phyloP scores from a whole-genome alignment of 192 early-diverging fungal species.

The Rhizoclosmatium globosum region DNA sequence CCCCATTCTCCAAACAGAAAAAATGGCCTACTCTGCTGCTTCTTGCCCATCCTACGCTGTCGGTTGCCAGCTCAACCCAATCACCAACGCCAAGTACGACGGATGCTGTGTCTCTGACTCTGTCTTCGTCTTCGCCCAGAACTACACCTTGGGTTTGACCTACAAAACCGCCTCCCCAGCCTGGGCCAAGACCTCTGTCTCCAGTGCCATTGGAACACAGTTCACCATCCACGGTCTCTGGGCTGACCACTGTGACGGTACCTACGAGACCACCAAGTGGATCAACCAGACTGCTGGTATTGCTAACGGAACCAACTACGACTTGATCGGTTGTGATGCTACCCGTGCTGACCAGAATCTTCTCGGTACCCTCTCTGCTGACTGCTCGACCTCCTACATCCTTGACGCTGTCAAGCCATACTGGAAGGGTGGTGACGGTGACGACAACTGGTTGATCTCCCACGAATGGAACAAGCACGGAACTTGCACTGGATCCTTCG shows the following conservation, averaged over 20 bases:
- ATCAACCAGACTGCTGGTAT: neutral
- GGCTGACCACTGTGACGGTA: slow-evolving; percentile 74
- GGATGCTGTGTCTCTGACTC: slow-evolving; percentile 67
- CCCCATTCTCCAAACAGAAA: neutral
- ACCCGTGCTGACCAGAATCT: slow-evolving; percentile 59
- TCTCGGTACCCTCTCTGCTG: slow-evolving; percentile 32
- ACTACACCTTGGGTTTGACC: slow-evolving; percentile 63
- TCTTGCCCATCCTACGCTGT: slow-evolving; percentile 20
- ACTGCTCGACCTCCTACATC: slow-evolving; percentile 27
- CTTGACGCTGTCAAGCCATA: slow-evolving; percentile 62
- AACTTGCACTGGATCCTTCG: slow-evolving; percentile 74
- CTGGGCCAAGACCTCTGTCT: slow-evolving; percentile 28
- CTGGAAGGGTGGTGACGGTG: slow-evolving; percentile 76
- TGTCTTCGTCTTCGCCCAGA: slow-evolving; percentile 60
- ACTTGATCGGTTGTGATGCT: slow-evolving; percentile 64
- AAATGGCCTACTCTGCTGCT: slow-evolving; percentile 11
- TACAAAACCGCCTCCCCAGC: slow-evolving; percentile 32
- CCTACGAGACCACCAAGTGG: slow-evolving; percentile 39
- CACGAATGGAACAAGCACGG: slow-evolving; percentile 89
- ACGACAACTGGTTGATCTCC: slow-evolving; percentile 81
- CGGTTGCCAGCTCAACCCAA: slow-evolving; percentile 23
- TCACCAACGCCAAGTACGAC: slow-evolving; percentile 15
- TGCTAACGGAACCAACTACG: slow-evolving; percentile 64
- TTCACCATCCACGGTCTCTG: slow-evolving; percentile 84
- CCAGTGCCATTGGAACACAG: neutral